Conservation (phyloP, 192 early-diverging fungal genomes). For the Allomyces arbusculus region DNA sequence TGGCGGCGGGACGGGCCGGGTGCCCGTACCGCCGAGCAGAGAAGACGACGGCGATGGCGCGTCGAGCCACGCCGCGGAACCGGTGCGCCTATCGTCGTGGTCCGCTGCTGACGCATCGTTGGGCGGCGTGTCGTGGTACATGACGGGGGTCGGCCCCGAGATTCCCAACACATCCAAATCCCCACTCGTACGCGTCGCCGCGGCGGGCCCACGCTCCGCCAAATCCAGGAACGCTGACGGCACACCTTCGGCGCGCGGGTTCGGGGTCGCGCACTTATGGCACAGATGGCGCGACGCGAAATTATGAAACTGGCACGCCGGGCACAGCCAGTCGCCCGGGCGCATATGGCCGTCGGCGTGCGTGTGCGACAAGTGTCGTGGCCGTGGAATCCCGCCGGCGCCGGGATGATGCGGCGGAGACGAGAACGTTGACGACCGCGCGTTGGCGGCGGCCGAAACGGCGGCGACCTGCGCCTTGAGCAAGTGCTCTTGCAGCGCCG, state of each 20-base stretch:
- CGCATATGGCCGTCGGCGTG: conserved; percentile 20
- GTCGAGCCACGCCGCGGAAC: too few relatives aligned
- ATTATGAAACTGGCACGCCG: conserved; percentile 47
- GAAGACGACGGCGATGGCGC: too few relatives aligned
- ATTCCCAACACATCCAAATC: too few relatives aligned
- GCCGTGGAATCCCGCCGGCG: neutral
- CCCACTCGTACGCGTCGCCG: too few relatives aligned
- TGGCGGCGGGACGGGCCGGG: too few relatives aligned
- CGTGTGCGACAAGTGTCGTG: neutral
- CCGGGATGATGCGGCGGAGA: conserved; percentile 1
- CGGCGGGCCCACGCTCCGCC: too few relatives aligned
- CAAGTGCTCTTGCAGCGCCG: conserved; percentile 1
- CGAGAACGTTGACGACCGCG: conserved; percentile 1
- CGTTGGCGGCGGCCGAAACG: neutral
- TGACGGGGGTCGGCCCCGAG: too few relatives aligned
- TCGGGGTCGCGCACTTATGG: conserved; percentile 41
- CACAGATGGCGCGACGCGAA: conserved; percentile 42
- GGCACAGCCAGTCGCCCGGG: conserved; percentile 58
- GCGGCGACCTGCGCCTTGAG: too few relatives aligned
- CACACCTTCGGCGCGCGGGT: conserved; percentile 17
- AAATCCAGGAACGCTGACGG: conserved; percentile 5
- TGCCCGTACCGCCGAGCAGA: too few relatives aligned
- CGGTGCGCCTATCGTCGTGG: too few relatives aligned
- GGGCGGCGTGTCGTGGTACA: too few relatives aligned
- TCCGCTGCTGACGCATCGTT: too few relatives aligned